A percentile compares a stretch with the other conserved stretches of the same genome.
Evolutionary conservation across 2,329 filamentous ascomycete species (phyloP).

Genomic region (Pleurostoma richardsiae): DNA sequence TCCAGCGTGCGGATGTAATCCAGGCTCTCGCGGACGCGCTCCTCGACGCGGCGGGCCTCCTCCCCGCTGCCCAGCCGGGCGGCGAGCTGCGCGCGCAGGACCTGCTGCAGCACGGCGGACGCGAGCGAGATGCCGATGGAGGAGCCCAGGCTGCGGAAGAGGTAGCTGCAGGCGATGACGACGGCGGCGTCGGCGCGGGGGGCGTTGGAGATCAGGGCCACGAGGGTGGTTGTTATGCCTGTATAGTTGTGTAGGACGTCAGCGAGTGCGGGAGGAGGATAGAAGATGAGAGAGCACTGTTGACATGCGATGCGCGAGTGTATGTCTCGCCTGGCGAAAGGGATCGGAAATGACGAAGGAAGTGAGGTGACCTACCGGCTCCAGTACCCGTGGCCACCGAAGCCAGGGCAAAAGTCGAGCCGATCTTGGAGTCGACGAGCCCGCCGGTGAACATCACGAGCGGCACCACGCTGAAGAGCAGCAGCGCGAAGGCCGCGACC

Average conservation of each 20-base stretch:
- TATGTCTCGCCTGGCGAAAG: too few species aligned
- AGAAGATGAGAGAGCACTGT: too few species aligned
- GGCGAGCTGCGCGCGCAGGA: slow-evolving; percentile 52
- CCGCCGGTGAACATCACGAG: slow-evolving; percentile 54
- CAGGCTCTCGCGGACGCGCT: slow-evolving; percentile 64
- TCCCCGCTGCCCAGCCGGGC: slow-evolving; percentile 48
- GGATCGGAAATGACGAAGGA: neutral
- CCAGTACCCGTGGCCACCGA: slow-evolving; percentile 36
- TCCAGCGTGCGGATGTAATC: slow-evolving; percentile 63
- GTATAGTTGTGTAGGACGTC: slow-evolving; percentile 18
- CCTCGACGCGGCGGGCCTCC: slow-evolving; percentile 61
- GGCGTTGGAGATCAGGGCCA: slow-evolving; percentile 68
- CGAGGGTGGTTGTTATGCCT: slow-evolving; percentile 66
- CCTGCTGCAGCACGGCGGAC: slow-evolving; percentile 67
- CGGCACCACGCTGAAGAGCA: slow-evolving; percentile 48
- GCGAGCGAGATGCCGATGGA: slow-evolving; percentile 68
- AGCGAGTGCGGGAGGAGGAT: neutral
- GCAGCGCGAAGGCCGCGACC: slow-evolving; percentile 44
- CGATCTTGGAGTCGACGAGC: slow-evolving; percentile 38
- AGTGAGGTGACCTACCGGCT: slow-evolving; percentile 19
- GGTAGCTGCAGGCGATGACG: slow-evolving; percentile 73
- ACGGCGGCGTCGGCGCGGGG: slow-evolving; percentile 64
- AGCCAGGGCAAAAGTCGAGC: slow-evolving; percentile 53
- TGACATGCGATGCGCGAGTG: too few species aligned
- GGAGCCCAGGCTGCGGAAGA: slow-evolving; percentile 76